These are phyloP conservation scores for Trichoderma asperellum DNA, from an alignment of 2,329 filamentous ascomycete species.

Conservation along the genomic window DNA sequence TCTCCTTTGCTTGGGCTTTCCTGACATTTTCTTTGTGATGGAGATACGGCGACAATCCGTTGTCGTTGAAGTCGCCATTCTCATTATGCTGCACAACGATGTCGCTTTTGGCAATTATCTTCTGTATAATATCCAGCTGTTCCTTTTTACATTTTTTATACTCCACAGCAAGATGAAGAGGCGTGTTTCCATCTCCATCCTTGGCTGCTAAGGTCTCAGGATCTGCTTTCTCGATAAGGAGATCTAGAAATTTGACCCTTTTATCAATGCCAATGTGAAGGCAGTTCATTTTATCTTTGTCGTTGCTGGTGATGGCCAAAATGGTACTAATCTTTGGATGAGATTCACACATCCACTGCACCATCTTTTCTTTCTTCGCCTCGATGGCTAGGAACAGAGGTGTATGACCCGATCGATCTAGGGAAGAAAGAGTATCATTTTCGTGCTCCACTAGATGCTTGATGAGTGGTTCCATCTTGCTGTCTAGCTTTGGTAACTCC, in stretches of 20 bases:
- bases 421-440: conserved; percentile 11
- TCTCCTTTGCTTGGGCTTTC: conserved; percentile 13
- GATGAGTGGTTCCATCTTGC: conserved; percentile 32
- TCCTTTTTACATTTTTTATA: conserved; percentile 33
- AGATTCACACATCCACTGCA: conserved; percentile 30
- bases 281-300: conserved; percentile 28
- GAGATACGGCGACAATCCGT: conserved; percentile 30
- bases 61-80: conserved; percentile 31
- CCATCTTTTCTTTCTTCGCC: conserved; percentile 30
- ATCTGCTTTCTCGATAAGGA: conserved; percentile 30
- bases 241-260: conserved; percentile 32
- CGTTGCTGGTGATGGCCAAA: conserved; percentile 25
- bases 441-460: conserved; percentile 21
- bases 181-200: conserved; percentile 31
- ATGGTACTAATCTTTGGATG: conserved; percentile 25
- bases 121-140: conserved; percentile 31
- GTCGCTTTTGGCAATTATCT: conserved; percentile 32
- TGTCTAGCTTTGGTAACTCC: conserved; percentile 30
- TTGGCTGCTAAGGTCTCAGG: conserved; percentile 29
- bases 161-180: conserved; percentile 35
- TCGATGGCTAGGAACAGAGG: conserved; percentile 28
- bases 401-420: conserved; percentile 27
- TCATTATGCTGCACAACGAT: conserved; percentile 1
- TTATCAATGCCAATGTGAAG: conserved; percentile 30
- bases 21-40: conserved; percentile 30